Evolutionary conservation across 345 rosid genomes (phyloP).

Genomic region (Kernera saxatilis): DNA sequence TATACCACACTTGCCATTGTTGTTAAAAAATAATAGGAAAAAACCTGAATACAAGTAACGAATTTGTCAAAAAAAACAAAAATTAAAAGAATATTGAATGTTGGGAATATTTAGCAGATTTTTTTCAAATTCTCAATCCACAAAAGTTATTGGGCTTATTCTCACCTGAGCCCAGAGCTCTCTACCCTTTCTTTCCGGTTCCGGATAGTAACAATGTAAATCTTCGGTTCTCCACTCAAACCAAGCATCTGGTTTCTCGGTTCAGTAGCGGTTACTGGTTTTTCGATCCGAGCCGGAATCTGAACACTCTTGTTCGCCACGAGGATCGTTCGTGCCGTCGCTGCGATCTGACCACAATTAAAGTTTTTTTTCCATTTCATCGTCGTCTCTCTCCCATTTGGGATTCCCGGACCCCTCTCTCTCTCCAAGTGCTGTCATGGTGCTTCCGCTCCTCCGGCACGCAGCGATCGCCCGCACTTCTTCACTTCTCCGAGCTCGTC

Average conservation of each 20-base stretch:
- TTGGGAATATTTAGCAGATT: not conserved
- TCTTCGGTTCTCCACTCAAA: slow-evolving; percentile 1
- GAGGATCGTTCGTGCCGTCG: slow-evolving; percentile 20
- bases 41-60: not conserved
- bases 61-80: no score
- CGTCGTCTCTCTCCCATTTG: slow-evolving; percentile 3
- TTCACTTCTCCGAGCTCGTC: slow-evolving; percentile 60
- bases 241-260: not conserved
- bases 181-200: not conserved
- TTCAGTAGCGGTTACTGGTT: not conserved
- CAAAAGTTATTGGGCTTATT: no score
- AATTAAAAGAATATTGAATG: no score
- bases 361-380: not conserved
- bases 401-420: not conserved
- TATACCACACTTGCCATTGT: not conserved
- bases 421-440: slow-evolving; percentile 39
- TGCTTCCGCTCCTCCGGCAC: slow-evolving; percentile 80
- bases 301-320: not conserved
- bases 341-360: slow-evolving; percentile 26
- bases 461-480: slow-evolving; percentile 55
- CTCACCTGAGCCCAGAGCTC: no score
- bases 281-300: not conserved
- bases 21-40: not conserved
- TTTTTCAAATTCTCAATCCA: no score
- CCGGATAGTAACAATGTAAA: no score